Percentiles rank a stretch among this genome's conserved stretches.
Evolutionary conservation across 768 basidiomycete genomes (phyloP).

Genomic region (Calocybe gangraenosa): DNA sequence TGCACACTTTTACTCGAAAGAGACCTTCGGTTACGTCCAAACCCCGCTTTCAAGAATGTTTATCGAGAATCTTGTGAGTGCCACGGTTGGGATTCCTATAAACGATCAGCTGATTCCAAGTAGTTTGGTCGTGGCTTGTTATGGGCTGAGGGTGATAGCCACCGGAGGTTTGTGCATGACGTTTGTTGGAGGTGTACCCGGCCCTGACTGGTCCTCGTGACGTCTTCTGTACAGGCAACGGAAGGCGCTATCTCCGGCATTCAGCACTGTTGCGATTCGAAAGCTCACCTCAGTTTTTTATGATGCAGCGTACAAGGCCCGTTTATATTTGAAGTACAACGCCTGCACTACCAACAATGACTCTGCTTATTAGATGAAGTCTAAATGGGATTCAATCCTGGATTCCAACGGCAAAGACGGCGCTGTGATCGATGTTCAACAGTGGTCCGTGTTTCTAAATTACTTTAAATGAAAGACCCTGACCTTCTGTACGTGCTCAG

Average conservation of each 20-base stretch:
- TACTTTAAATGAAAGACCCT: neutral
- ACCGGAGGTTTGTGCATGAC: slow-evolving; percentile 31
- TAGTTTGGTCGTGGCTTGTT: slow-evolving; percentile 38
- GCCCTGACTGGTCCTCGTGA: too few species aligned
- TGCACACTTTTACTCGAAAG: slow-evolving; percentile 45
- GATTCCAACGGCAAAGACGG: slow-evolving; percentile 31
- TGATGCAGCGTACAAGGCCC: slow-evolving; percentile 48
- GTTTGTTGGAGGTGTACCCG: too few species aligned
- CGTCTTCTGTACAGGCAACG: slow-evolving; percentile 33
- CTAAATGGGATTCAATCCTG: slow-evolving; percentile 21
- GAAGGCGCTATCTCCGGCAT: slow-evolving; percentile 47
- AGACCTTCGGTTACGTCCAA: slow-evolving; percentile 45
- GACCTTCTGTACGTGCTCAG: slow-evolving; percentile 10
- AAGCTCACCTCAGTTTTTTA: slow-evolving; percentile 43
- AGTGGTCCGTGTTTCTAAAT: slow-evolving; percentile 28
- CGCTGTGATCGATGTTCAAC: slow-evolving; percentile 41
- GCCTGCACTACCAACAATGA: neutral
- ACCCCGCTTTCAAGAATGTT: slow-evolving; percentile 28
- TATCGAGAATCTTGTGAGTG: slow-evolving; percentile 35
- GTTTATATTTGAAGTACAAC: neutral
- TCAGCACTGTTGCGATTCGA: slow-evolving; percentile 48
- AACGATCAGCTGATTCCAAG: neutral
- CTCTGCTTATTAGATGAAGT: slow-evolving; percentile 23
- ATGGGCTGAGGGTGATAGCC: slow-evolving; percentile 42
- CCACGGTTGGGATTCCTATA: neutral